Conservation (phyloP, 2,329 filamentous ascomycete species). For the Exophiala spinifera region DNA sequence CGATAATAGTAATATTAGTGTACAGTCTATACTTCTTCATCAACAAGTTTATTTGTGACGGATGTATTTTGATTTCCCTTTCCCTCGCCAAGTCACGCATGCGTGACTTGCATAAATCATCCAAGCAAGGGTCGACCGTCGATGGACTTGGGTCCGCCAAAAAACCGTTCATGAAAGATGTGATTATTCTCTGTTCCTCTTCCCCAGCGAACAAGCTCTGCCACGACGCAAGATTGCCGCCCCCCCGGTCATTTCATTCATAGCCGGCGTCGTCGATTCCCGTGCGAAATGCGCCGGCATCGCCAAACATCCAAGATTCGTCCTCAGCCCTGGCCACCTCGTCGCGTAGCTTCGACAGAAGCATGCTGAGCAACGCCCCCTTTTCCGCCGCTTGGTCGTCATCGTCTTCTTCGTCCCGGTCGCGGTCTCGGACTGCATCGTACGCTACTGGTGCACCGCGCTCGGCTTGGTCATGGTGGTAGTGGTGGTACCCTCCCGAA, state of each 20-base stretch:
- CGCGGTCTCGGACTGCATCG: neutral
- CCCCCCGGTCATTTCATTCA: neutral
- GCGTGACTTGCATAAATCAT: neutral
- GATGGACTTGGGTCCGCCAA: neutral
- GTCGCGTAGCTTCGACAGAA: slow-evolving; percentile 66
- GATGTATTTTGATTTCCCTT: too few species aligned
- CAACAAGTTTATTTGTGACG: too few species aligned
- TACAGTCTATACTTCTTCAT: too few species aligned
- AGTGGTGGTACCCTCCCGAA: too few species aligned
- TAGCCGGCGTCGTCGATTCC: neutral
- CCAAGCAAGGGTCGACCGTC: neutral
- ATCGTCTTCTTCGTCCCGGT: slow-evolving; percentile 20
- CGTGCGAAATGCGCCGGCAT: neutral
- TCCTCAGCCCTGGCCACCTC: slow-evolving; percentile 73
- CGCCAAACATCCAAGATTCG: slow-evolving; percentile 84
- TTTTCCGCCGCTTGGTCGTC: slow-evolving; percentile 25
- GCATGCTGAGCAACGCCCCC: slow-evolving; percentile 65
- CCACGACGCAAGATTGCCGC: too few species aligned
- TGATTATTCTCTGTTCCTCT: neutral
- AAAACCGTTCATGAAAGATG: neutral
- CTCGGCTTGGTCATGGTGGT: slow-evolving; percentile 42
- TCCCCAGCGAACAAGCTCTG: too few species aligned
- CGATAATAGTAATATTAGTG: too few species aligned
- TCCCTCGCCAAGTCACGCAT: too few species aligned
- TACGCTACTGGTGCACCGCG: slow-evolving; percentile 47